phyloP scores from a whole-genome alignment of 2,329 filamentous ascomycete species.

The Cladophialophora chaetospira region DNA sequence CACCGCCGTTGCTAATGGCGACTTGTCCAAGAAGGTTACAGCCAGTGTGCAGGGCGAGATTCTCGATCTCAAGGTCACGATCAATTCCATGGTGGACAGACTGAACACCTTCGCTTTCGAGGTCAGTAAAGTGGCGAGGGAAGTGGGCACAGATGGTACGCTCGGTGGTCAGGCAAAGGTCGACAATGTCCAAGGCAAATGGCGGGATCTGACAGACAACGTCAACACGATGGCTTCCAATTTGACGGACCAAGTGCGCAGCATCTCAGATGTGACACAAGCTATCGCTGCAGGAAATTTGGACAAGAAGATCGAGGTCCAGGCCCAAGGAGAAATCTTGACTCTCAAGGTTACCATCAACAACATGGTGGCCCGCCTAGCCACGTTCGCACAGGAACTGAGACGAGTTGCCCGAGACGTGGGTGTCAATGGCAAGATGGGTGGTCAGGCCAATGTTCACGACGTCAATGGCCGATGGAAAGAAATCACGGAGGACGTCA shows the following conservation, averaged over 20 bases:
- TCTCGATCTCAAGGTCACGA: conserved; percentile 87
- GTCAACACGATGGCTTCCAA: conserved; percentile 70
- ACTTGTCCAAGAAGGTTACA: conserved; percentile 93
- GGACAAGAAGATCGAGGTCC: conserved; percentile 92
- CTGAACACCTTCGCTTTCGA: conserved; percentile 66
- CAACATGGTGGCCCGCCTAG: conserved; percentile 95
- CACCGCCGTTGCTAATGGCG: conserved; percentile 89
- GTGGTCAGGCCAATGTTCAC: conserved; percentile 91
- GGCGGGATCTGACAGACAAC: conserved; percentile 68
- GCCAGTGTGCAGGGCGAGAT: conserved; percentile 95
- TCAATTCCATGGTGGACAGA: conserved; percentile 69
- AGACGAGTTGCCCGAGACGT: conserved; percentile 96
- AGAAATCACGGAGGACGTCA: conserved; percentile 95
- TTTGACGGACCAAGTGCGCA: conserved; percentile 70
- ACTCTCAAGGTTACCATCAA: conserved; percentile 96
- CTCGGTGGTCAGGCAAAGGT: conserved; percentile 66
- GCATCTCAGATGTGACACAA: conserved; percentile 91
- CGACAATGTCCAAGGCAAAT: conserved; percentile 66
- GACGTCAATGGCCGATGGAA: conserved; percentile 95
- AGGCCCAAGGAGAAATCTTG: conserved; percentile 91
- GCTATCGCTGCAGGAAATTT: conserved; percentile 95
- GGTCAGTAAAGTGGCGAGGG: conserved; percentile 66
- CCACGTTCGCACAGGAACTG: conserved; percentile 94
- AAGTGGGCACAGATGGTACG: conserved; percentile 65
- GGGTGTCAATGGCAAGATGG: conserved; percentile 97